Evolutionary conservation across 345 rosid species (phyloP).

Genomic region (Erodium maritimum): DNA sequence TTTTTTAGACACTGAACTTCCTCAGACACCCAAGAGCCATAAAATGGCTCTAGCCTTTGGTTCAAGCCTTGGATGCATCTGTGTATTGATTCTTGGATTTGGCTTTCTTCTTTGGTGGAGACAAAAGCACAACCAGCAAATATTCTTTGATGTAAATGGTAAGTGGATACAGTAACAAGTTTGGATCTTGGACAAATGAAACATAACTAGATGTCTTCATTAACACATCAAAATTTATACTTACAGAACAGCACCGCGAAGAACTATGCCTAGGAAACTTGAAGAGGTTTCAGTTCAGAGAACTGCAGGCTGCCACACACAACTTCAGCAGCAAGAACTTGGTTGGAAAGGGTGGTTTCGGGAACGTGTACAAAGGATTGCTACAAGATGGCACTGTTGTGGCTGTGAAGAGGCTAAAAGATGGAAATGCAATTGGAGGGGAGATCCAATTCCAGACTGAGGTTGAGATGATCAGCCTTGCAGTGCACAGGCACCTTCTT

Average conservation of each 20-base stretch:
- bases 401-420: conserved; percentile 77
- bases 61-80: conserved; percentile 51
- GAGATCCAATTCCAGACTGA: conserved; percentile 86
- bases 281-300: conserved; percentile 75
- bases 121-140: conserved; percentile 64
- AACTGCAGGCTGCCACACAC: conserved; percentile 70
- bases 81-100: conserved; percentile 46
- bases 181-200: not conserved
- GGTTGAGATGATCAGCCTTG: conserved; percentile 90
- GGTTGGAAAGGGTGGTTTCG: conserved; percentile 87
- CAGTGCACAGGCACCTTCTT: conserved; percentile 84
- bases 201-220: not conserved
- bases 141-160: conserved; percentile 87
- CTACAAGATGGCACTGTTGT: conserved; percentile 67
- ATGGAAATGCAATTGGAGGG: conserved; percentile 56
- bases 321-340: conserved; percentile 86
- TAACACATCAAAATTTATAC: conserved; percentile 1
- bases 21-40: conserved; percentile 34
- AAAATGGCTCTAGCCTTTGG: conserved; percentile 64
- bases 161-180: conserved; percentile 10
- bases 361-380: conserved; percentile 80
- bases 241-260: conserved; percentile 56
- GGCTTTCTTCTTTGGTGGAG: conserved; percentile 77
- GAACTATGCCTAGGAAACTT: conserved; percentile 72
- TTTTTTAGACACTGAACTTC: conserved; percentile 35